phyloP scores from a whole-genome alignment of 345 rosid genomes.

The Ricinus communis region DNA sequence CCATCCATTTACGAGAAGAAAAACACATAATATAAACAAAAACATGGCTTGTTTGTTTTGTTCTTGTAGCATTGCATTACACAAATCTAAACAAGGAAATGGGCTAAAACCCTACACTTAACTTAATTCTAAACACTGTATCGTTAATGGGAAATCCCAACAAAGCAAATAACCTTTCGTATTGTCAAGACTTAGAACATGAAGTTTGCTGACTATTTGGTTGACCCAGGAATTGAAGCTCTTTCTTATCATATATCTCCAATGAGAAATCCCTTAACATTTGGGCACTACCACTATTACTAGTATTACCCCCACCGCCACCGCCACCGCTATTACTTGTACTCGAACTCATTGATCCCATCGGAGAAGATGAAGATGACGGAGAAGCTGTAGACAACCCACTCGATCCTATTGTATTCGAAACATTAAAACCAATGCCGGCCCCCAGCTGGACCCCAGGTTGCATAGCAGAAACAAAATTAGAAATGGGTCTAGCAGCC shows the following conservation, averaged over 20 bases:
- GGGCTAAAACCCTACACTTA: not conserved
- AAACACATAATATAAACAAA: no score
- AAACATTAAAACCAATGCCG: not conserved
- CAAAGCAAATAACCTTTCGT: not conserved
- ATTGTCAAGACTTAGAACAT: constrained; percentile 26
- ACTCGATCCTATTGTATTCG: not conserved
- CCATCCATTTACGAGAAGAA: no score
- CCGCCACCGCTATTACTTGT: not conserved
- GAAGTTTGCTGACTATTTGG: constrained; percentile 30
- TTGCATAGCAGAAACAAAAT: constrained; percentile 35
- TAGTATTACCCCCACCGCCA: not conserved
- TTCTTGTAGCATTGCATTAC: no score
- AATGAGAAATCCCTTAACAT: constrained; percentile 57
- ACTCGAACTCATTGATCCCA: constrained; percentile 19
- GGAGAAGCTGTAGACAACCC: not conserved
- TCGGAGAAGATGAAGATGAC: not conserved
- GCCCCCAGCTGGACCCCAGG: constrained; percentile 24
- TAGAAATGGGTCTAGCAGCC: constrained; percentile 41
- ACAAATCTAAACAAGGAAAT: no score
- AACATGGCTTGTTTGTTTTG: no score
- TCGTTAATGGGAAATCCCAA: not conserved
- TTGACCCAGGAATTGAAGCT: constrained; percentile 62
- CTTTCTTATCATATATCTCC: constrained; percentile 66
- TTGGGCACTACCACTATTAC: constrained; percentile 22
- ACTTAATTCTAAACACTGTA: not conserved